These are phyloP conservation scores for Leishmania aethiopica DNA, from an alignment of 208 protist genomes.

Conservation along the genomic window DNA sequence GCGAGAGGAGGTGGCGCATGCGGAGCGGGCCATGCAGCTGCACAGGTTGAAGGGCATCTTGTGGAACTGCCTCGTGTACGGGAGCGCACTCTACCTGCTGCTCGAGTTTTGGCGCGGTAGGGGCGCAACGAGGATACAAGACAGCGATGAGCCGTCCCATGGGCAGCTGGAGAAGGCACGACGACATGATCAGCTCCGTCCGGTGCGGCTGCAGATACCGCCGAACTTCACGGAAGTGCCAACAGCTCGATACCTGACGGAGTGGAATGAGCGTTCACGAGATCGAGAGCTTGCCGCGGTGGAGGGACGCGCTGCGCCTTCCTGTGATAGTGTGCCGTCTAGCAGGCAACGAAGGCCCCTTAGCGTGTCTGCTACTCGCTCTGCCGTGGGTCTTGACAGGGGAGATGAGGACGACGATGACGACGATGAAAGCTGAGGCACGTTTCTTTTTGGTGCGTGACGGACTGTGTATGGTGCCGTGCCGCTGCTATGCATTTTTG, in stretches of 20 bases:
- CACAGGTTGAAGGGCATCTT: conserved; percentile 18
- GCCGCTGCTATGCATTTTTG: background rate
- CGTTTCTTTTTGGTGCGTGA: background rate
- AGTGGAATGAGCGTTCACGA: conserved; percentile 21
- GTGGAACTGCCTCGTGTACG: conserved; percentile 41
- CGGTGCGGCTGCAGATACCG: conserved; percentile 10
- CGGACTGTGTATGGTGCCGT: background rate
- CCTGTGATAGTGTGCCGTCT: no score
- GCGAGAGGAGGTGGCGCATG: conserved; percentile 29
- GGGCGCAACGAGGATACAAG: background rate
- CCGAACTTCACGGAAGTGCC: conserved; percentile 22
- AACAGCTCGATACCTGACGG: conserved; percentile 21
- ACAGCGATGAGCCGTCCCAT: conserved; percentile 13
- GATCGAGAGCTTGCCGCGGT: conserved; percentile 4
- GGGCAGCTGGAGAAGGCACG: conserved; percentile 6
- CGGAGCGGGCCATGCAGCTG: conserved; percentile 23
- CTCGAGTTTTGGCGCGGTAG: conserved; percentile 13
- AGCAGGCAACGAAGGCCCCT: background rate
- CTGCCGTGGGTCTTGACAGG: conserved; percentile 4
- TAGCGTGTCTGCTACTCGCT: background rate
- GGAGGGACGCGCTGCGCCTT: background rate
- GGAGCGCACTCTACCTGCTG: conserved; percentile 37
- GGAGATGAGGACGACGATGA: conserved; percentile 22
- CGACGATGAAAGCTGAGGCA: background rate
- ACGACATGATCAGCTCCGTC: conserved; percentile 9